phyloP scores from a whole-genome alignment of 1,284 basidiomycete genomes.

The Filobasidium uniguttulatum region DNA sequence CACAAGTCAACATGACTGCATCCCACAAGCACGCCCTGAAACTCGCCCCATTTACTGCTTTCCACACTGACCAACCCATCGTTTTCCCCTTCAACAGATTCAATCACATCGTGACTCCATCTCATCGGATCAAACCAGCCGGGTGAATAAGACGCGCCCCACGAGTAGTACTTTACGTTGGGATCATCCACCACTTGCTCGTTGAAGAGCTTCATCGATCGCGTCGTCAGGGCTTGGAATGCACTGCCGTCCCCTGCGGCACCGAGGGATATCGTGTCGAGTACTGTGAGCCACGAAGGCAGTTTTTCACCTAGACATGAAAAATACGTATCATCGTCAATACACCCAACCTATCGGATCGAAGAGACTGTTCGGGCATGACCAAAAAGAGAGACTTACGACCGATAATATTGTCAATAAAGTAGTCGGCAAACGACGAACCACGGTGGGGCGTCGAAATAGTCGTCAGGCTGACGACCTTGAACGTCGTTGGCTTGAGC shows the following conservation, averaged over 20 bases:
- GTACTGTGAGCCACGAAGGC: conserved; percentile 38
- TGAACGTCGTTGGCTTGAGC: conserved; percentile 39
- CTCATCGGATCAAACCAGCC: conserved; percentile 79
- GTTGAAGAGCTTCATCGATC: conserved; percentile 79
- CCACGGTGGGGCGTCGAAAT: conserved; percentile 83
- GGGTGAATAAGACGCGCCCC: conserved; percentile 80
- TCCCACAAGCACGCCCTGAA: conserved; percentile 60
- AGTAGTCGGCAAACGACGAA: conserved; percentile 83
- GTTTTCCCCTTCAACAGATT: conserved; percentile 80
- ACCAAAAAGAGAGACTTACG: conserved; percentile 37
- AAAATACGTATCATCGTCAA: conserved; percentile 1
- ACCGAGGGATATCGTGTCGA: conserved; percentile 55
- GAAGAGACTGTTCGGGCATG: conserved; percentile 37
- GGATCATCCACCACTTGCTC: conserved; percentile 61
- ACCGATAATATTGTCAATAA: conserved; percentile 64
- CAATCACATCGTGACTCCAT: conserved; percentile 48
- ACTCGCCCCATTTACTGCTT: conserved; percentile 60
- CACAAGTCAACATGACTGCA: conserved; percentile 88
- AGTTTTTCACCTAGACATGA: conserved; percentile 28
- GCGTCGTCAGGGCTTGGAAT: conserved; percentile 72
- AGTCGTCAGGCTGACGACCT: conserved; percentile 73
- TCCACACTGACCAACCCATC: conserved; percentile 76
- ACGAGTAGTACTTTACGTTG: conserved; percentile 75
- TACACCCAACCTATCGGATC: neutral
- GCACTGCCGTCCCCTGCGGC: conserved; percentile 82